Evolutionary conservation across 495 filamentous ascomycete species (phyloP).

Genomic region (Aspergillus taichungensis): DNA sequence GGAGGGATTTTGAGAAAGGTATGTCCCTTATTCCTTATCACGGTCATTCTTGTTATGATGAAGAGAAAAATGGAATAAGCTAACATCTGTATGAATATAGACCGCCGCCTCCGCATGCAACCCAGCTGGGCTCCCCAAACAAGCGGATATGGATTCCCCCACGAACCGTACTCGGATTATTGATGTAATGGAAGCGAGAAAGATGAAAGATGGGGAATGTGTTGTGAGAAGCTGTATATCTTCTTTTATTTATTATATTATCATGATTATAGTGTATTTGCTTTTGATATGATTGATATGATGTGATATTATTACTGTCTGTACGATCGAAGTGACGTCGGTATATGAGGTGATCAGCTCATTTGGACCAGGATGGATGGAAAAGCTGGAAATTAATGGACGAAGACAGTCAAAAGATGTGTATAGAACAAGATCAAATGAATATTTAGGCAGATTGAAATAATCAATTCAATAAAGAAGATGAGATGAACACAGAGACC

Average conservation of each 20-base stretch:
- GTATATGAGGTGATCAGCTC: too few relatives aligned
- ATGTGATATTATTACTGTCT: too few relatives aligned
- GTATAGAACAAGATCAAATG: too few relatives aligned
- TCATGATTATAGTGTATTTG: background rate
- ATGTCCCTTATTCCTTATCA: slow-evolving; percentile 10
- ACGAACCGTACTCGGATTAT: slow-evolving; percentile 14
- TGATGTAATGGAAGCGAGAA: background rate
- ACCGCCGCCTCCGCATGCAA: slow-evolving; percentile 14
- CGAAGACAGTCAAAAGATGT: too few relatives aligned
- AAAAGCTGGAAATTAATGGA: too few relatives aligned
- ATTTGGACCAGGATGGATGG: too few relatives aligned
- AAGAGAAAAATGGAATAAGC: background rate
- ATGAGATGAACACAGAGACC: too few relatives aligned
- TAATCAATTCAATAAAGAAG: too few relatives aligned
- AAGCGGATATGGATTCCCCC: slow-evolving; percentile 5
- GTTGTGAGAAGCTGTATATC: background rate
- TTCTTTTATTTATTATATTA: background rate
- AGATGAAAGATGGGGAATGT: background rate
- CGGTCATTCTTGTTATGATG: background rate
- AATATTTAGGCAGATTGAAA: too few relatives aligned
- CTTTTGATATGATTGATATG: background rate
- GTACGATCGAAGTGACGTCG: too few relatives aligned
- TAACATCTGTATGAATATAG: slow-evolving; percentile 2
- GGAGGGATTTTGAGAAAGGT: slow-evolving; percentile 93
- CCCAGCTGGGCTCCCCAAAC: slow-evolving; percentile 6